phyloP scores from a whole-genome alignment of 2,329 filamentous ascomycete genomes.

The Sarocladiaceae sp. region DNA sequence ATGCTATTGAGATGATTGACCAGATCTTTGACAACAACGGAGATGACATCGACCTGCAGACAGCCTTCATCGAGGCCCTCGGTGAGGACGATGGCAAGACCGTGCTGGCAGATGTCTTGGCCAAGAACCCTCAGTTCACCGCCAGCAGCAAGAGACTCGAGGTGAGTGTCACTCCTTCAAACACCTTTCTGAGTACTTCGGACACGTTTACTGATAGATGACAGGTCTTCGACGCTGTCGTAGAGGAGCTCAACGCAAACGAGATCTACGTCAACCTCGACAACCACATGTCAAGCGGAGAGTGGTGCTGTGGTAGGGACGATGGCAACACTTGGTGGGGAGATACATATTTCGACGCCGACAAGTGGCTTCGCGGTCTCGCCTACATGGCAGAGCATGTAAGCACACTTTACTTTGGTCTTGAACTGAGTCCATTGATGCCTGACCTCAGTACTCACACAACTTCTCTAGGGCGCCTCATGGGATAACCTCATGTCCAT shows the following conservation, averaged over 20 bases:
- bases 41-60: constrained; percentile 37
- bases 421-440: neutral
- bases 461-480: constrained; percentile 34
- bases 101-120: constrained; percentile 44
- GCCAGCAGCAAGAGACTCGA: constrained; percentile 47
- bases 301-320: constrained; percentile 49
- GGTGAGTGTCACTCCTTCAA: too few species aligned
- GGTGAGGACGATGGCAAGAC: constrained; percentile 46
- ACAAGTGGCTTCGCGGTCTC: constrained; percentile 55
- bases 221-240: constrained; percentile 51
- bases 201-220: neutral
- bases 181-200: too few species aligned
- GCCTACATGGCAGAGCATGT: constrained; percentile 55
- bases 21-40: constrained; percentile 45
- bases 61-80: constrained; percentile 37
- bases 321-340: constrained; percentile 58
- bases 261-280: constrained; percentile 53
- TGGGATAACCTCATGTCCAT: constrained; percentile 44
- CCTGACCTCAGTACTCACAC: too few species aligned
- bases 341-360: constrained; percentile 50
- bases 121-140: constrained; percentile 51
- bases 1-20: constrained; percentile 59
- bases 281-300: constrained; percentile 53
- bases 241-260: constrained; percentile 48
- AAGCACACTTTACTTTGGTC: constrained; percentile 16